Percentiles rank a stretch among this genome's conserved stretches.
These are phyloP conservation scores for Suaeda aralocaspica DNA, from an alignment of 148 eudicot species.

Conservation along the genomic window DNA sequence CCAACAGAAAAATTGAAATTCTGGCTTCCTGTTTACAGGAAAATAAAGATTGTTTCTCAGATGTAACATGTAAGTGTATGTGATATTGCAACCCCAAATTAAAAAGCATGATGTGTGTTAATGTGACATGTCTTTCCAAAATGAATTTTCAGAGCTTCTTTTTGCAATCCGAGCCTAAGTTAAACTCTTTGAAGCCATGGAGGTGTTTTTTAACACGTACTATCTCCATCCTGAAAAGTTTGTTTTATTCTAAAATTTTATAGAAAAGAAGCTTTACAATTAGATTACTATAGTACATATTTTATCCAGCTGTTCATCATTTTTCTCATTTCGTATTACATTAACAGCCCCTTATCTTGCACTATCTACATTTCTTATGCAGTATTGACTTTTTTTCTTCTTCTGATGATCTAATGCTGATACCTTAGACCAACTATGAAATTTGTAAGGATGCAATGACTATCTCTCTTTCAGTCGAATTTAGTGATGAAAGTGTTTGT, in stretches of 20 bases:
- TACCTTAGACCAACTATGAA: too few relatives aligned
- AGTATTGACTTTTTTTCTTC: neutral
- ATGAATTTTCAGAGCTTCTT: neutral
- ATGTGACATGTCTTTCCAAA: neutral
- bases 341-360: neutral
- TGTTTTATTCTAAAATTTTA: neutral
- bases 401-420: neutral
- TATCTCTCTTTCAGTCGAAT: too few relatives aligned
- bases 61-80: slow-evolving; percentile 64
- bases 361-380: neutral
- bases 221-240: neutral
- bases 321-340: neutral
- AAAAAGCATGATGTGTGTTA: neutral
- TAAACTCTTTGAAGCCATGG: slow-evolving; percentile 87
- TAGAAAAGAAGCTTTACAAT: neutral
- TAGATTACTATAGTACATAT: neutral
- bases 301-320: neutral
- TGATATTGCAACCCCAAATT: neutral
- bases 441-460: too few relatives aligned
- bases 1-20: slow-evolving; percentile 68
- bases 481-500: neutral
- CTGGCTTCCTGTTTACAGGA: slow-evolving; percentile 70
- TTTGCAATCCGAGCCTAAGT: slow-evolving; percentile 51
- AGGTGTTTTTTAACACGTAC: slow-evolving; percentile 78
- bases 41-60: slow-evolving; percentile 81